Percentiles rank a stretch among this genome's conserved stretches.
Conservation (phyloP, 805 yeast genomes). For the Saccharomycopsis javanensis region DNA sequence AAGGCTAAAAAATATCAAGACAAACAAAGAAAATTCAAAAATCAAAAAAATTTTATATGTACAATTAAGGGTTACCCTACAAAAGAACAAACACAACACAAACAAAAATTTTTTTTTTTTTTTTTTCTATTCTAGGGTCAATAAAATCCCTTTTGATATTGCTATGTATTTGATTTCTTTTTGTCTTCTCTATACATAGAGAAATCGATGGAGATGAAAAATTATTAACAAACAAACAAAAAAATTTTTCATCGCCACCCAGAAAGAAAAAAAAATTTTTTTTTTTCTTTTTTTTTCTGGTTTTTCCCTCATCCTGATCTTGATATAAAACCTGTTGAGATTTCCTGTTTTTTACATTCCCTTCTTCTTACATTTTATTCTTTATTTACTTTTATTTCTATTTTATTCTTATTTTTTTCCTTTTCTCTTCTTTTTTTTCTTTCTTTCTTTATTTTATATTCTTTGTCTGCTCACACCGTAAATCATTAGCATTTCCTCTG, state of each 20-base stretch:
- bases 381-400: too few relatives aligned
- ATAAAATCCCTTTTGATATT: too few relatives aligned
- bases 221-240: too few relatives aligned
- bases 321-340: not conserved
- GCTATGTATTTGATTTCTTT: too few relatives aligned
- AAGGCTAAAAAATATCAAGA: not conserved
- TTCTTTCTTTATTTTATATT: conserved; percentile 11
- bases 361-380: not conserved
- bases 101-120: not conserved
- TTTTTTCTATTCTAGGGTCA: not conserved
- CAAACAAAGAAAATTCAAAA: not conserved
- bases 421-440: conserved; percentile 12
- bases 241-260: not conserved
- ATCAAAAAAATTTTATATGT: not conserved
- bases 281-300: not conserved
- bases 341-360: conserved; percentile 7
- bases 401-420: not conserved
- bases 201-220: conserved; percentile 1
- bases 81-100: too few relatives aligned
- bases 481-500: conserved; percentile 30
- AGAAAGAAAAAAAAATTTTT: not conserved
- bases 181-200: too few relatives aligned
- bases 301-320: not conserved
- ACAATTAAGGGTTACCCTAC: not conserved
- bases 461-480: conserved; percentile 29